Base-by-base conservation (phyloP, 345 rosid species). In the Eutrema heterophyllum region DNA sequence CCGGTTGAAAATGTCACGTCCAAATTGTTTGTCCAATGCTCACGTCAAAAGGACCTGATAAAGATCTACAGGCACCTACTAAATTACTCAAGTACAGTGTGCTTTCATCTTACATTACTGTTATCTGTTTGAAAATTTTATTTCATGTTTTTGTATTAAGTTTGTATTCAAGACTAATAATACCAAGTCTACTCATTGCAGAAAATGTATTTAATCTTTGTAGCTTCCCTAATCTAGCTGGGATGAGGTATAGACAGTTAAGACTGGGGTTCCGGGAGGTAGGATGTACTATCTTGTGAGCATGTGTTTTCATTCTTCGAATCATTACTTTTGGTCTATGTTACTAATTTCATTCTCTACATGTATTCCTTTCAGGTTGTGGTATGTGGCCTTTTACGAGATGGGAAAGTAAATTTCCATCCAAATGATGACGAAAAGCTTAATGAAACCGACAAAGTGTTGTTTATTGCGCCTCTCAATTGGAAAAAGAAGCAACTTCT, bases 61-160 rank as follows among this genome's bases (percentile, higher is more conserved):
- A 95, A 91, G 86, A 95, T 95, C 78, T 91, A 95, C 82, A 82
- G 86, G 51, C 97, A 95, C 86, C 77, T 95, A 82, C 99, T 94
- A 65, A 88, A 94, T 81, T 89, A 89, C 82, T 86, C 75, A 84
- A 95, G 98, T 94, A 91, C 74, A 24, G 72, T 65, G 60, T 38
- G 66, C 57, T 59, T 68, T 78, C 64, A 43, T 52, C 46, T 57
- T 46, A 16, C 29, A 1, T 29, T 61, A 53, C 40, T 50, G 36
- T 35, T 73, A 30, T 60, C 45, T 71, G 49, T 67, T 58, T 64
- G 26, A 14, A 45, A 21, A 0, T 5, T 24, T n/a, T 11, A 0
- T 14, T 12, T 54, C 55, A 49, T 51, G 32, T 57, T 52, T 5
- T 40, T 21, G 14, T 62, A n/a, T 62, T 5, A 30, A 30, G 9